phyloP scores from a whole-genome alignment of 805 yeast species.

The Barnettozyma siamensis region DNA sequence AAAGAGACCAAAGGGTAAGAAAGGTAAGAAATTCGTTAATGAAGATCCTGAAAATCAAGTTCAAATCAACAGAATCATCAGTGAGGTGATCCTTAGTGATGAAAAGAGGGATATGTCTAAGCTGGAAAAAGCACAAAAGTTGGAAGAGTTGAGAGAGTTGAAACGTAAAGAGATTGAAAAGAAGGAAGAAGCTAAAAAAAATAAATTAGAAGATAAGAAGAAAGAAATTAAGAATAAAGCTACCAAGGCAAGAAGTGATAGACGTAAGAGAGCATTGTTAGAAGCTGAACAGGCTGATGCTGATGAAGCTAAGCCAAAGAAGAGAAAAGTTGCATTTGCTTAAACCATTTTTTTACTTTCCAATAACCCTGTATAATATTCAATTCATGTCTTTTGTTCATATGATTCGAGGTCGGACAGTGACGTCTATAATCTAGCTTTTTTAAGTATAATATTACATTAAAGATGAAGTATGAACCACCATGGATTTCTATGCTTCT shows the following conservation, averaged over 20 bases:
- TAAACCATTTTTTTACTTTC: slow-evolving; percentile 17
- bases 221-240: slow-evolving; percentile 70
- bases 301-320: slow-evolving; percentile 22
- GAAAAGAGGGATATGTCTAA: slow-evolving; percentile 82
- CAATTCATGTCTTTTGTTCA: too few species aligned
- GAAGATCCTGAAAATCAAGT: slow-evolving; percentile 52
- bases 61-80: slow-evolving; percentile 62
- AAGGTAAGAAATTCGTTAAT: slow-evolving; percentile 73
- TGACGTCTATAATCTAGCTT: too few species aligned
- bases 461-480: too few species aligned
- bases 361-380: too few species aligned
- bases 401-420: too few species aligned
- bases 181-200: slow-evolving; percentile 65
- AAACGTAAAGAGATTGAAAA: slow-evolving; percentile 83
- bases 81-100: slow-evolving; percentile 73
- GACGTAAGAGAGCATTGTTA: slow-evolving; percentile 49
- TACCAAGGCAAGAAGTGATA: slow-evolving; percentile 57
- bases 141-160: slow-evolving; percentile 85
- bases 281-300: slow-evolving; percentile 21
- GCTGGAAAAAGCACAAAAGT: slow-evolving; percentile 80
- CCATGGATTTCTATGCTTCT: too few species aligned
- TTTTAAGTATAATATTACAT: too few species aligned
- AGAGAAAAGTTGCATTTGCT: slow-evolving; percentile 47
- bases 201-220: slow-evolving; percentile 71
- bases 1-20: slow-evolving; percentile 71